A percentile compares a stretch with the other conserved stretches of the same genome.
These are phyloP conservation scores for Chalara sp. DNA, from an alignment of 2,329 filamentous ascomycete species.

Conservation along the genomic window DNA sequence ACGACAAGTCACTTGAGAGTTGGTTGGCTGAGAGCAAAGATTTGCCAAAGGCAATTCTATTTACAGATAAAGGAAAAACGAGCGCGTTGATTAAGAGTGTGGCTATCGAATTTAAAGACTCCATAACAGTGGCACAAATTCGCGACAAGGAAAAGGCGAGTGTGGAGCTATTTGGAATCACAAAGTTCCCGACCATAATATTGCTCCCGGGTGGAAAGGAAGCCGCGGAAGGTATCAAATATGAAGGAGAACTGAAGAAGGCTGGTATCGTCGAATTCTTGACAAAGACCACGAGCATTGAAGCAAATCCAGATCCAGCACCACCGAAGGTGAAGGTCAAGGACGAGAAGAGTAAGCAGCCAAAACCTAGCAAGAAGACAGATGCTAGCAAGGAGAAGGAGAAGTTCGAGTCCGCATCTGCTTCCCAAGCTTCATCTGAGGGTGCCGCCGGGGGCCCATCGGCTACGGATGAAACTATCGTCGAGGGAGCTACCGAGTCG, in stretches of 20 bases:
- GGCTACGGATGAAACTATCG: slow-evolving; percentile 42
- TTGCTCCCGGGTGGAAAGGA: slow-evolving; percentile 65
- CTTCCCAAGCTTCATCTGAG: slow-evolving; percentile 43
- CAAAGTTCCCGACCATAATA: slow-evolving; percentile 72
- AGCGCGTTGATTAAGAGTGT: slow-evolving; percentile 76
- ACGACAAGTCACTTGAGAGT: slow-evolving; percentile 68
- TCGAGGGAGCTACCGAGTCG: slow-evolving; percentile 46
- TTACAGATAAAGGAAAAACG: slow-evolving; percentile 87
- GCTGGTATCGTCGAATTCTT: slow-evolving; percentile 76
- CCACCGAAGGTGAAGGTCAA: slow-evolving; percentile 37
- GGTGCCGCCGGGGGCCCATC: slow-evolving; percentile 38
- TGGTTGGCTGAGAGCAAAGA: slow-evolving; percentile 66
- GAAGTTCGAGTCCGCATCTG: slow-evolving; percentile 42
- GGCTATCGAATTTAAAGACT: slow-evolving; percentile 84
- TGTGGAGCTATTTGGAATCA: slow-evolving; percentile 68
- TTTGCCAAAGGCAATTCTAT: slow-evolving; percentile 78
- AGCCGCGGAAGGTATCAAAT: slow-evolving; percentile 60
- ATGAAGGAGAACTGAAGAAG: slow-evolving; percentile 82
- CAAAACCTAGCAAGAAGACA: slow-evolving; percentile 21
- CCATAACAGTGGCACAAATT: slow-evolving; percentile 74
- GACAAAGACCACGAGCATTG: slow-evolving; percentile 54
- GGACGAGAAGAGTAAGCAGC: slow-evolving; percentile 35
- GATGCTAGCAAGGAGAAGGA: slow-evolving; percentile 36
- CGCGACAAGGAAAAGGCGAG: slow-evolving; percentile 58
- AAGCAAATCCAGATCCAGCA: slow-evolving; percentile 73